Percentiles rank a stretch among this genome's conserved stretches.
phyloP scores from a whole-genome alignment of 1,284 basidiomycete species.

The Macrocybe sp. region DNA sequence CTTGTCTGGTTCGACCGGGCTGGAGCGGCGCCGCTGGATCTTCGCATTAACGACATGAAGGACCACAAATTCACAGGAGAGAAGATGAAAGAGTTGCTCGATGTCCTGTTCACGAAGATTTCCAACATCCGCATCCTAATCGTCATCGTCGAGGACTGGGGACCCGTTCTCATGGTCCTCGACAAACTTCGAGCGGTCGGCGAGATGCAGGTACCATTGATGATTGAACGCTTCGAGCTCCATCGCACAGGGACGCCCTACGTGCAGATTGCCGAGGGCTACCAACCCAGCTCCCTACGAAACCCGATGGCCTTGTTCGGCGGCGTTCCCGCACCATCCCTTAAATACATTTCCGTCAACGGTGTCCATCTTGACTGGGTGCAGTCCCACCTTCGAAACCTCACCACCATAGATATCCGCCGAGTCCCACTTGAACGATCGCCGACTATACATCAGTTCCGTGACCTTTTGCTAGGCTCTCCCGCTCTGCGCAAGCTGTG shows the following conservation, averaged over 20 bases:
- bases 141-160: constrained; percentile 47
- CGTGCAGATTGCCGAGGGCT: constrained; percentile 35
- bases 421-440: constrained; percentile 44
- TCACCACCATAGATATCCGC: constrained; percentile 57
- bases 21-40: constrained; percentile 43
- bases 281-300: constrained; percentile 26
- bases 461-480: constrained; percentile 42
- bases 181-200: constrained; percentile 38
- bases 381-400: constrained; percentile 38
- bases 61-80: constrained; percentile 31
- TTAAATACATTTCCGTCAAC: constrained; percentile 46
- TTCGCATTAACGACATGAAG: constrained; percentile 45
- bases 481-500: constrained; percentile 46
- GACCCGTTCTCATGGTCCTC: constrained; percentile 42
- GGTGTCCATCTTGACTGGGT: constrained; percentile 56
- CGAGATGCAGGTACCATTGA: constrained; percentile 26
- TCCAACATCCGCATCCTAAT: constrained; percentile 51
- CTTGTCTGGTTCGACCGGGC: constrained; percentile 51
- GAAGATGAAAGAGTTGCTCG: constrained; percentile 40
- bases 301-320: constrained; percentile 40
- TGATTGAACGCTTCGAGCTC: constrained; percentile 53
- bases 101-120: constrained; percentile 42
- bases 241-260: constrained; percentile 45
- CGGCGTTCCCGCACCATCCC: constrained; percentile 32
- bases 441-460: constrained; percentile 44